phyloP scores from a whole-genome alignment of 495 filamentous ascomycete species.

The Podospora anserina region DNA sequence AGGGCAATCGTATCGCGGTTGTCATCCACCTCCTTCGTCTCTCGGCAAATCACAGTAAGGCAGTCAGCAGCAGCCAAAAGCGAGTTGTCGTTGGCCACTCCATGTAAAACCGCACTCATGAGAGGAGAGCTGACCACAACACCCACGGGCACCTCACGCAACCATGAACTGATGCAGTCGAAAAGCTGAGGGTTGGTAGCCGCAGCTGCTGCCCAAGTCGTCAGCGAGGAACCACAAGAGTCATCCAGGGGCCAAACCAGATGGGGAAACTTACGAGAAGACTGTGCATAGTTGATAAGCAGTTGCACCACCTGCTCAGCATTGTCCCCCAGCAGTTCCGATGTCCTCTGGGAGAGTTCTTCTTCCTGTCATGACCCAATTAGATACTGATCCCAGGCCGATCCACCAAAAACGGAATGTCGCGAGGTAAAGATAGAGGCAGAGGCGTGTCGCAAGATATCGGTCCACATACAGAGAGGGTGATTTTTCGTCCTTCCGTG shows the following conservation, averaged over 20 bases:
- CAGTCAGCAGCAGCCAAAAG: conserved; percentile 93
- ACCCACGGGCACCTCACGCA: conserved; percentile 80
- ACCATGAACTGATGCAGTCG: conserved; percentile 94
- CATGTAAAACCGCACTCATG: conserved; percentile 74
- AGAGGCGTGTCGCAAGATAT: conserved; percentile 48
- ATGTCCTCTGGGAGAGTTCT: conserved; percentile 74
- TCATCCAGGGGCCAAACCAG: neutral
- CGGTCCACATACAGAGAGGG: conserved; percentile 87
- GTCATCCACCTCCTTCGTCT: conserved; percentile 91
- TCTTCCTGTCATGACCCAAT: conserved; percentile 74
- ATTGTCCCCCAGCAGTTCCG: conserved; percentile 86
- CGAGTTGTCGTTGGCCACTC: conserved; percentile 67
- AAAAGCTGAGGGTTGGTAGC: conserved; percentile 86
- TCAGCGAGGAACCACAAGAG: conserved; percentile 6
- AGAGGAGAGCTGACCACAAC: conserved; percentile 83
- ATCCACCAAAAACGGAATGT: conserved; percentile 39
- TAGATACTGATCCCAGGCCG: conserved; percentile 51
- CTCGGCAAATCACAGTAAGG: conserved; percentile 82
- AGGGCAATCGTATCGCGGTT: conserved; percentile 73
- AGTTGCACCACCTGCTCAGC: conserved; percentile 79
- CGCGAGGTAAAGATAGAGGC: conserved; percentile 28
- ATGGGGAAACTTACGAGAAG: conserved; percentile 63
- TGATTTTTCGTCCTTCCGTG: conserved; percentile 97
- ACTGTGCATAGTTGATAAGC: conserved; percentile 82
- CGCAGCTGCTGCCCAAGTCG: conserved; percentile 49